Conservation (phyloP, 169 alveolate species). For the Theileria parva region DNA sequence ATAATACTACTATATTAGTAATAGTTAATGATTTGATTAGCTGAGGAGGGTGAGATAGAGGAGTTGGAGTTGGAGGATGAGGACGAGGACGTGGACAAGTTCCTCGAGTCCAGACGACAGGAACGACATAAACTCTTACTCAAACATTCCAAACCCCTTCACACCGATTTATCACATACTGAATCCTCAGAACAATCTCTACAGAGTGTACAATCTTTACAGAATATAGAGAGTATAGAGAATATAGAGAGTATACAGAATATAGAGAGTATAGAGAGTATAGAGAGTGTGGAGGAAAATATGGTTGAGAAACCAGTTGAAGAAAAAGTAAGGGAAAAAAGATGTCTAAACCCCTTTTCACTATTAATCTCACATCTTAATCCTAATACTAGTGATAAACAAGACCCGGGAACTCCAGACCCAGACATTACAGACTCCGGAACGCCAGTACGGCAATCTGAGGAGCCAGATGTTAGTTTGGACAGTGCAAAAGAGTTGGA, state of each 20-base stretch:
- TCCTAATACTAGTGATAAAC: no score
- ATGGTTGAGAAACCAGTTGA: no score
- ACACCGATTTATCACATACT: no score
- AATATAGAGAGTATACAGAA: not conserved
- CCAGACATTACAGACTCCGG: no score
- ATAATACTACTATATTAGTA: not conserved
- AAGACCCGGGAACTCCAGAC: no score
- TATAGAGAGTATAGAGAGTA: no score
- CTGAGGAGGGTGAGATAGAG: slow-evolving; percentile 61
- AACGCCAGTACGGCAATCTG: no score
- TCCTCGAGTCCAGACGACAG: slow-evolving; percentile 42
- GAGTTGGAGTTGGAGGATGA: slow-evolving; percentile 43
- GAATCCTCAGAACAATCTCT: not conserved
- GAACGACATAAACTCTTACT: slow-evolving; percentile 42
- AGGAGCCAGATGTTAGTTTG: no score
- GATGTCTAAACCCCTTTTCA: slow-evolving; percentile 24
- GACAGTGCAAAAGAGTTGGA: no score
- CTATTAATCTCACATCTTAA: not conserved
- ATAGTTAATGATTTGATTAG: no score
- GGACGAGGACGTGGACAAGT: slow-evolving; percentile 53
- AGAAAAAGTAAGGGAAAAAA: not conserved
- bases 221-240: not conserved
- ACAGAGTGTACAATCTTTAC: not conserved
- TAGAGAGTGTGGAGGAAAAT: no score
- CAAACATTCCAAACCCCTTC: slow-evolving; percentile 12